Evolutionary conservation across 805 yeast species (phyloP).

Genomic region (Yarrowia yakushimensis): DNA sequence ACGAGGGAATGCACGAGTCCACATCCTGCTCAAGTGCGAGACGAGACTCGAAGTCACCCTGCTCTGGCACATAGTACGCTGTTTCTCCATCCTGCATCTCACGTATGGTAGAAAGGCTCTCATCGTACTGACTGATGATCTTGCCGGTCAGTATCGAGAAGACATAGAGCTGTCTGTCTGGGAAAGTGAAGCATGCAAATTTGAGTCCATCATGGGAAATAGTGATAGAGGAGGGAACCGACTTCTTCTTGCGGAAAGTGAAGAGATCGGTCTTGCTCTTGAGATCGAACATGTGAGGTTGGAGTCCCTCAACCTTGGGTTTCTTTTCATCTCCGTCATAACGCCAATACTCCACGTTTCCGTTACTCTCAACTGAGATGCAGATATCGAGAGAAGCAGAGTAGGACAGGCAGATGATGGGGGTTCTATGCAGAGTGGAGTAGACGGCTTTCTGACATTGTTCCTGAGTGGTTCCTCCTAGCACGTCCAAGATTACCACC

Average conservation of each 20-base stretch:
- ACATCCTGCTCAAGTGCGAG: constrained; percentile 33
- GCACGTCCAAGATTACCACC: not conserved
- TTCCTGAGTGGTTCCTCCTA: not conserved
- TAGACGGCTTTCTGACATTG: not conserved
- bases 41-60: constrained; percentile 35
- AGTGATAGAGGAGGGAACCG: constrained; percentile 31
- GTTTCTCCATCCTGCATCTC: constrained; percentile 36
- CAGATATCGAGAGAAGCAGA: constrained; percentile 33
- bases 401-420: constrained; percentile 29
- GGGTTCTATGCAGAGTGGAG: not conserved
- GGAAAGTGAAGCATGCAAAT: constrained; percentile 37
- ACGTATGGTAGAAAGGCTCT: constrained; percentile 30
- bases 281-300: constrained; percentile 37
- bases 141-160: constrained; percentile 41
- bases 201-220: constrained; percentile 35
- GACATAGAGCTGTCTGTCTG: constrained; percentile 31
- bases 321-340: constrained; percentile 27
- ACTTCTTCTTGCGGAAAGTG: constrained; percentile 39
- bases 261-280: constrained; percentile 44
- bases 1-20: constrained; percentile 30
- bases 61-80: constrained; percentile 27
- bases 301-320: constrained; percentile 27
- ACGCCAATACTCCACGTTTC: constrained; percentile 42
- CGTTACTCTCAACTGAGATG: constrained; percentile 35
- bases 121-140: constrained; percentile 36